These are phyloP conservation scores for Exophiala spinifera DNA, from an alignment of 2,329 filamentous ascomycete species.

Conservation along the genomic window DNA sequence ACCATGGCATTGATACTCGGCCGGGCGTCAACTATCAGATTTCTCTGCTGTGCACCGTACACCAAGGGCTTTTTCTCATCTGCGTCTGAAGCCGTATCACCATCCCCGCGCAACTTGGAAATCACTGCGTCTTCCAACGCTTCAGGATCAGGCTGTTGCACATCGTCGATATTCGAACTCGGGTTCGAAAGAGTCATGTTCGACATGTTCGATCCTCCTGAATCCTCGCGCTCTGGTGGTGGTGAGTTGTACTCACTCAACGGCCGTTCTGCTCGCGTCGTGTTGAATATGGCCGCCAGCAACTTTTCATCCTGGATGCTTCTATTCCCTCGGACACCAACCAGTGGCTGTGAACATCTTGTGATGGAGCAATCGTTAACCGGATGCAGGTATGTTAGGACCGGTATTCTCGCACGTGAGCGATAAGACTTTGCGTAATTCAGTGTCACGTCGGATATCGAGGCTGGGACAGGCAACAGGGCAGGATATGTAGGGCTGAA, in stretches of 20 bases:
- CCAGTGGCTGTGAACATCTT: slow-evolving; percentile 85
- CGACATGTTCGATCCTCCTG: slow-evolving; percentile 41
- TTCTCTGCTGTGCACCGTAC: slow-evolving; percentile 89
- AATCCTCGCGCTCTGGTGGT: slow-evolving; percentile 42
- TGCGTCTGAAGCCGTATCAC: slow-evolving; percentile 45
- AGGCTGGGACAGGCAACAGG: slow-evolving; percentile 76
- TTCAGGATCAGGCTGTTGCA: slow-evolving; percentile 61
- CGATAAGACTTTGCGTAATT: slow-evolving; percentile 90
- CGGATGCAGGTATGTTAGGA: slow-evolving; percentile 89
- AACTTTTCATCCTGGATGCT: slow-evolving; percentile 96
- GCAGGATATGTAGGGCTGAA: slow-evolving; percentile 79
- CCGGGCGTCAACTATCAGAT: slow-evolving; percentile 92
- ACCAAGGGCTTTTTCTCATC: slow-evolving; percentile 58
- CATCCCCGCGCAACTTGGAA: slow-evolving; percentile 52
- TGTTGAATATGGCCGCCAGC: slow-evolving; percentile 86
- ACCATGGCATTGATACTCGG: slow-evolving; percentile 91
- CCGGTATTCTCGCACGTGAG: slow-evolving; percentile 83
- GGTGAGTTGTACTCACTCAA: slow-evolving; percentile 39
- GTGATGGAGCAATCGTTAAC: slow-evolving; percentile 97
- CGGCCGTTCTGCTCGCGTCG: slow-evolving; percentile 52
- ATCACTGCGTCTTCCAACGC: slow-evolving; percentile 67
- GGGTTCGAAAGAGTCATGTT: slow-evolving; percentile 44
- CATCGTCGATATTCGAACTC: slow-evolving; percentile 36
- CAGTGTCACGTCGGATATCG: slow-evolving; percentile 93
- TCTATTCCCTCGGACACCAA: slow-evolving; percentile 80